phyloP scores from a whole-genome alignment of 768 basidiomycete species.

The Tricholoma sp. region DNA sequence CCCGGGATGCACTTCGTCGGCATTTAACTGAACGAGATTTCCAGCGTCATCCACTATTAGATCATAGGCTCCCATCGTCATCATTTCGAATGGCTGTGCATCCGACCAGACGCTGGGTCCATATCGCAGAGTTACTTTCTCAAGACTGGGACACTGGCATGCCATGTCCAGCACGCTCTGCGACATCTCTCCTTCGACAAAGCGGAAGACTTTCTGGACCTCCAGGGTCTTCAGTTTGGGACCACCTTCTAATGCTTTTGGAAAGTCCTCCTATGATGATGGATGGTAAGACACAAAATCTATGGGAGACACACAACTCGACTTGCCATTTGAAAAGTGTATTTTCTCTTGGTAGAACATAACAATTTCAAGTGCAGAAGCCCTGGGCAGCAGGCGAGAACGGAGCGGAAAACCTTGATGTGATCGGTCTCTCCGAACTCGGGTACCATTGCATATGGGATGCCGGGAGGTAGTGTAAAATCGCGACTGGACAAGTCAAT shows the following conservation, averaged over 20 bases:
- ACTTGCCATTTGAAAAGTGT: slow-evolving; percentile 15
- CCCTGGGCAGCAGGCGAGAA: slow-evolving; percentile 11
- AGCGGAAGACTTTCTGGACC: slow-evolving; percentile 12
- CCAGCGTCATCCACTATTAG: neutral
- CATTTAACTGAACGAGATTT: slow-evolving; percentile 7
- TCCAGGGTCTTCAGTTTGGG: slow-evolving; percentile 15
- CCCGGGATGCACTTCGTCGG: slow-evolving; percentile 11
- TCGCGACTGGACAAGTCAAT: slow-evolving; percentile 15
- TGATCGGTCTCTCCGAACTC: slow-evolving; percentile 13
- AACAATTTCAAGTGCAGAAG: slow-evolving; percentile 16
- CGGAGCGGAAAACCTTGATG: slow-evolving; percentile 14
- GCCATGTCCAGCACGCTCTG: slow-evolving; percentile 9
- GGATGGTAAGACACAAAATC: neutral
- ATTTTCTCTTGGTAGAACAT: slow-evolving; percentile 16
- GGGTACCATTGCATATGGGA: slow-evolving; percentile 5
- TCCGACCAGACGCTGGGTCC: slow-evolving; percentile 11
- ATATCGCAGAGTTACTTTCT: slow-evolving; percentile 11
- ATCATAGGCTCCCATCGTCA: slow-evolving; percentile 14
- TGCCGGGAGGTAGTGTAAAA: neutral
- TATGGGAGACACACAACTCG: neutral
- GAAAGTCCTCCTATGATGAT: slow-evolving; percentile 12
- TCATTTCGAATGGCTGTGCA: slow-evolving; percentile 3
- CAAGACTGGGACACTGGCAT: slow-evolving; percentile 13
- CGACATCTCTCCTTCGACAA: slow-evolving; percentile 14
- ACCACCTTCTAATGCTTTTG: slow-evolving; percentile 12